Percentiles rank a stretch among this genome's conserved stretches.
Evolutionary conservation across 768 basidiomycete genomes (phyloP).

Genomic region (Pulveroboletus sp.): DNA sequence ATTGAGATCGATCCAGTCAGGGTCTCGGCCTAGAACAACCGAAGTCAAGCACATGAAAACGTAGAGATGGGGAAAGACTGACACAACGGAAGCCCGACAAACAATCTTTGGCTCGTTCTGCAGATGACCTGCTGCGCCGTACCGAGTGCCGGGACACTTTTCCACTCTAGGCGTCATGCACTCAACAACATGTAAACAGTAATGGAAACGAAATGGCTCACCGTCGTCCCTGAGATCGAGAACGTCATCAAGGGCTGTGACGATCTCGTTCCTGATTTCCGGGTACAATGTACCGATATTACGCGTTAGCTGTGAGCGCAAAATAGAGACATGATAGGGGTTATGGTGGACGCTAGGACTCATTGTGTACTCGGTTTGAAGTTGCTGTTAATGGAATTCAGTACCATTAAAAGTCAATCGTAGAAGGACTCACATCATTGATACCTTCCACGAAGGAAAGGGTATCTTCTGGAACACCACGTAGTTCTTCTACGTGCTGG

Average conservation of each 20-base stretch:
- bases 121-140: constrained; percentile 37
- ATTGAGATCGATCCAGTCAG: constrained; percentile 31
- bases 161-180: constrained; percentile 36
- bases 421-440: constrained; percentile 29
- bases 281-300: constrained; percentile 38
- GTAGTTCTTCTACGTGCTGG: constrained; percentile 37
- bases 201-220: not conserved
- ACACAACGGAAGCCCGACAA: constrained; percentile 50
- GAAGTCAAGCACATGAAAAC: not conserved
- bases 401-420: not conserved
- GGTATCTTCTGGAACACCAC: constrained; percentile 36
- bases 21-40: constrained; percentile 34
- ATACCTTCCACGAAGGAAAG: constrained; percentile 34
- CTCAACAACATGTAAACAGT: not conserved
- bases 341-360: constrained; percentile 28
- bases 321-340: constrained; percentile 29
- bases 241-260: constrained; percentile 36
- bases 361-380: constrained; percentile 39
- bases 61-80: not conserved
- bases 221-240: constrained; percentile 24
- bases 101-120: constrained; percentile 42
- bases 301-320: constrained; percentile 33
- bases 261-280: constrained; percentile 43
- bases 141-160: constrained; percentile 24
- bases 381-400: constrained; percentile 21